Evolutionary conservation across 2,329 filamentous ascomycete genomes (phyloP), one percentile per base, ranked within the genome.

Genomic region (Incumbomyces delicatus): DNA sequence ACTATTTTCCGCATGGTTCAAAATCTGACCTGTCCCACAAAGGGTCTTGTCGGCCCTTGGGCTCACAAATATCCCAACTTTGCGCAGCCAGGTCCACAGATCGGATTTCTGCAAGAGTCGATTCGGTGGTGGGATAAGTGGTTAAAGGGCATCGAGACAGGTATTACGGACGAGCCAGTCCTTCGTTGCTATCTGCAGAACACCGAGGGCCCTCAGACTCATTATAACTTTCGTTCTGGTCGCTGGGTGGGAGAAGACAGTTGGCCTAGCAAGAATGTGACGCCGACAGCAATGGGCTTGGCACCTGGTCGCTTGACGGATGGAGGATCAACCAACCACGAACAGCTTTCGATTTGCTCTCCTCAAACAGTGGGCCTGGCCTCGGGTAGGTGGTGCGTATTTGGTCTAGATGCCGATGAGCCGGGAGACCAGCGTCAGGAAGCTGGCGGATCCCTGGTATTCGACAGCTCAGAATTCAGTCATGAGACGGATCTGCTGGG

Each of bases 51-150:
- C 35, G 46, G 45, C 14, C 46, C 46, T 14, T 50, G 45, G 48
- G 45, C 48, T 11, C 46, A 47, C 30, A 48, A 36, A 30, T 48
- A 50, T 41, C 48, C 48, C 14, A 48, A 50, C 29, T 48, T 48
- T 35, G 48, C 48, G 2, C 29, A 48, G 30, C 46, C 48, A n/a
- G 48, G 48, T 13, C 48, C 48, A 13, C 31, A 32, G 22, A 50
- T 50, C 16, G 48, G 48, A 2, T 50, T 50, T n/a, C 36, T 50
- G 18, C 48, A 50, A 31, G 48, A 50, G 20, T 43, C 38, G 13
- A 31, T 50, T 14, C 31, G 43, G 2, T 50, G 48, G 48, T 50
- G 48, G 44, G 48, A 50, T 20, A 47, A 47, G 37, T 50, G 48
- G 48, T 27, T 50, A 36, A 47, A 50, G 27, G 44, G 44, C 20